A percentile compares a stretch with the other conserved stretches of the same genome.
Evolutionary conservation across 2,329 filamentous ascomycete genomes (phyloP).

Genomic region (Rhynchosporium agropyri): DNA sequence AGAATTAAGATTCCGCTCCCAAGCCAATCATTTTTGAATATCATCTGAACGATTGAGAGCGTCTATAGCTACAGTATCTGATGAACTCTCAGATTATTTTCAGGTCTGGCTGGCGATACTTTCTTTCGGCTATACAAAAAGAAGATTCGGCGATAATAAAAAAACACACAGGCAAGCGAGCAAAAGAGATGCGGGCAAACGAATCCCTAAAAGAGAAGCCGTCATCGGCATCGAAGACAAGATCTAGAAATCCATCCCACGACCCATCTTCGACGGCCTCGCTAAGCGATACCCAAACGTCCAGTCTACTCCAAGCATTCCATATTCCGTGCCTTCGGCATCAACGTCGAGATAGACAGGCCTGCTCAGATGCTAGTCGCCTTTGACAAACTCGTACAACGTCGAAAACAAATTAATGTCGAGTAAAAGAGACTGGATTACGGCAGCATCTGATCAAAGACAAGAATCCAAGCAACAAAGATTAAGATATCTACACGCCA

Average conservation of each 20-base stretch:
- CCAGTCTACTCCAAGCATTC: slow-evolving; percentile 28
- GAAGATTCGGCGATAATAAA: no score
- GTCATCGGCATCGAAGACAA: slow-evolving; percentile 31
- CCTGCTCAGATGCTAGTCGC: slow-evolving; percentile 31
- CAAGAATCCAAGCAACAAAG: slow-evolving; percentile 27
- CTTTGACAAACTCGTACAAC: slow-evolving; percentile 20
- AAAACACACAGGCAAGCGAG: no score
- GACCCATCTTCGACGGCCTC: slow-evolving; percentile 31
- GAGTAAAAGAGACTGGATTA: slow-evolving; percentile 23
- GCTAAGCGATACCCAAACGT: slow-evolving; percentile 28
- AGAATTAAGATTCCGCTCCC: no score
- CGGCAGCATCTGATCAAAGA: slow-evolving; percentile 32
- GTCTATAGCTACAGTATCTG: no score
- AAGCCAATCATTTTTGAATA: no score
- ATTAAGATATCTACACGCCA: slow-evolving; percentile 18
- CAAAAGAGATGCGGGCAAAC: slow-evolving; percentile 37
- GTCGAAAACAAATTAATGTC: slow-evolving; percentile 15
- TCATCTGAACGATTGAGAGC: no score
- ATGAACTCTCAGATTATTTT: no score
- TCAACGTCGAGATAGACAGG: slow-evolving; percentile 34
- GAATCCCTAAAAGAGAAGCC: slow-evolving; percentile 29
- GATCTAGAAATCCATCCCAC: slow-evolving; percentile 31
- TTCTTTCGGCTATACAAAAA: no score
- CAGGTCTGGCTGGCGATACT: no score
- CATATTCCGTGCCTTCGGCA: slow-evolving; percentile 22